Base-by-base conservation (phyloP, 192 early-diverging fungal genomes). In the Endogone sp. region DNA sequence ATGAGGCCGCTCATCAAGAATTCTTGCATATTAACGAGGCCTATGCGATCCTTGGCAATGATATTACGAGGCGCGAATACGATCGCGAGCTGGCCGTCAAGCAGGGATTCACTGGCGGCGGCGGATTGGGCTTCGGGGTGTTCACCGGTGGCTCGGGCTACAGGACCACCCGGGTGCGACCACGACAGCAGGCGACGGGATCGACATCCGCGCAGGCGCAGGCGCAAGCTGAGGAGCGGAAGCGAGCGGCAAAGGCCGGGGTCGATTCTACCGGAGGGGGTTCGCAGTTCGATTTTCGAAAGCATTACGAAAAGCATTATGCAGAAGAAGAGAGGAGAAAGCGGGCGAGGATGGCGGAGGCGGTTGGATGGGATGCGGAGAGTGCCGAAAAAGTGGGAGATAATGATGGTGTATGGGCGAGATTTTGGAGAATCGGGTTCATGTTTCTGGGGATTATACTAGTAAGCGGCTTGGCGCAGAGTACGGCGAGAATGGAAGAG, bases 11-110 rank as follows among this genome's bases (percentile, higher is more conserved):
- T 2, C 86, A 90, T 54, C 37, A 75, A 9, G 73, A 81, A 63
- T 97, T 97, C 69, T 69, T 95, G 20, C 76, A 86, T 66, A 90
- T 97, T 56, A 93, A 85, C 76, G 93, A 95, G 67, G 94, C 95
- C 0, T 95, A 97, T 79, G 89, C 91, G 2, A 71, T 91, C 2
- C 74, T 97, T 29, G 79, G 85, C 11, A 84, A 92, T 77, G 92
- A 90, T 3, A 69, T 76, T 2, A 92, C 84, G 57, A 79, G 93
- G 58, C 79, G 78, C n/a, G 85, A 90, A 28, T 95, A 95, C 74
- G 95, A 97, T 75, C 79, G 85, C 49, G 73, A 85, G 3, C 64
- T 86, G 3, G 72, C 65, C 0, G 66, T 68, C 61, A 67, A 63
- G 11, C 26, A 64, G 13, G 69, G 69, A 26, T 62, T 66, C 4